A percentile compares a stretch with the other conserved stretches of the same genome.
These are phyloP conservation scores for Myriosclerotinia scirpicola DNA, from an alignment of 2,329 filamentous ascomycete species.

Conservation along the genomic window DNA sequence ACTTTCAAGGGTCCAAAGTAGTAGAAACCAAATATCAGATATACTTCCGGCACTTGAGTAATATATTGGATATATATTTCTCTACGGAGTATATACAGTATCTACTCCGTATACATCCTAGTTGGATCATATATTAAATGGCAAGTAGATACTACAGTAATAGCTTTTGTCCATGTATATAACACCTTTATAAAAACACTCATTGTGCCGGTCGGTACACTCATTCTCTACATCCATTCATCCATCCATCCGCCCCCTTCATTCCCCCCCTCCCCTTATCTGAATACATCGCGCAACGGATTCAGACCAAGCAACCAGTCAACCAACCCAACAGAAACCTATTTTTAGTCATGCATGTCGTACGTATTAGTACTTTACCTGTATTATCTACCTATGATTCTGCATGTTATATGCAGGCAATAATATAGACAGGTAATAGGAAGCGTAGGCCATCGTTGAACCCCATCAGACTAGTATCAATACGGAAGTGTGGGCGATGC, in stretches of 20 bases:
- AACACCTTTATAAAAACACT: not conserved
- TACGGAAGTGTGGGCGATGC: not conserved
- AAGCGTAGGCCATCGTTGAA: conserved; percentile 4
- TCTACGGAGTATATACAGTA: no score
- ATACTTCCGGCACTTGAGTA: no score
- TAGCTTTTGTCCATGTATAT: not conserved
- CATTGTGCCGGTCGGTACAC: no score
- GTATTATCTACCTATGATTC: not conserved
- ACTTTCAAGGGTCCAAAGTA: no score
- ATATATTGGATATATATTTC: no score
- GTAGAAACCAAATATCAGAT: no score
- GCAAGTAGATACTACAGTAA: no score
- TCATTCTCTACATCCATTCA: no score
- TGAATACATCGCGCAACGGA: not conserved
- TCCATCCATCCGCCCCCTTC: not conserved
- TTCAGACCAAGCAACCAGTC: not conserved
- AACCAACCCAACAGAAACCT: not conserved
- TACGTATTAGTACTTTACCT: not conserved
- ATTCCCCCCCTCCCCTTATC: conserved; percentile 5
- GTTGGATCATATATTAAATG: no score
- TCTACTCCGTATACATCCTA: no score
- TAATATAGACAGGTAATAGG: not conserved
- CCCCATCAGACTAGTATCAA: not conserved
- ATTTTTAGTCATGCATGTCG: not conserved
- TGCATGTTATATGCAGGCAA: conserved; percentile 12